Percentiles rank a stretch among this genome's conserved stretches.
phyloP scores from a whole-genome alignment of 768 basidiomycete genomes.

The Russula emetica region DNA sequence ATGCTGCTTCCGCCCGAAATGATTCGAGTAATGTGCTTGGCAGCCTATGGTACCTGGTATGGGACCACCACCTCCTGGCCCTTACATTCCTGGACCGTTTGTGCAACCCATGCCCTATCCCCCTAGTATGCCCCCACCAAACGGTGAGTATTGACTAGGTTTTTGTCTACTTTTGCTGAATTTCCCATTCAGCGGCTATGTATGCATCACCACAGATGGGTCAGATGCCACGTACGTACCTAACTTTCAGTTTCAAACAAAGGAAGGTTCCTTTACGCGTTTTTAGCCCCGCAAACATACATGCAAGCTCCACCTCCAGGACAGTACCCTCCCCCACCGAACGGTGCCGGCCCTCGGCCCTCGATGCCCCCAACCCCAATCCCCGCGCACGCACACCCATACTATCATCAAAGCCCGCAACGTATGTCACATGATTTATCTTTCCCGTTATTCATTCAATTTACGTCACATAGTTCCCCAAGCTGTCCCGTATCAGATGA shows the following conservation, averaged over 20 bases:
- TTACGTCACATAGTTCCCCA: constrained; percentile 58
- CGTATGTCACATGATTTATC: constrained; percentile 42
- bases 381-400: constrained; percentile 79
- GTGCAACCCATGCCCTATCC: constrained; percentile 87
- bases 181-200: constrained; percentile 51
- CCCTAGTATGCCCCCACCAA: constrained; percentile 69
- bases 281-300: constrained; percentile 64
- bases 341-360: constrained; percentile 71
- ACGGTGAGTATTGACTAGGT: constrained; percentile 43
- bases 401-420: constrained; percentile 88
- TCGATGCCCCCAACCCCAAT: constrained; percentile 93
- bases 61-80: constrained; percentile 73
- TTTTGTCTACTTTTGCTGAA: constrained; percentile 9
- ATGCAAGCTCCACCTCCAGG: constrained; percentile 76
- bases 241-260: not conserved
- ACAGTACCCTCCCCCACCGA: constrained; percentile 72
- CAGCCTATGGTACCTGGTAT: constrained; percentile 85
- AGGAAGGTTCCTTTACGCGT: constrained; percentile 11
- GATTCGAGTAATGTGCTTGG: constrained; percentile 13
- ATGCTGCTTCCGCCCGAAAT: constrained; percentile 10
- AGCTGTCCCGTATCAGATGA: constrained; percentile 85
- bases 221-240: constrained; percentile 77
- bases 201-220: constrained; percentile 78
- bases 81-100: constrained; percentile 74
- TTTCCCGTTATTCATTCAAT: constrained; percentile 27